A percentile compares a stretch with the other conserved stretches of the same genome.
Conservation (phyloP, 495 filamentous ascomycete species). For the Cryomyces antarcticus region DNA sequence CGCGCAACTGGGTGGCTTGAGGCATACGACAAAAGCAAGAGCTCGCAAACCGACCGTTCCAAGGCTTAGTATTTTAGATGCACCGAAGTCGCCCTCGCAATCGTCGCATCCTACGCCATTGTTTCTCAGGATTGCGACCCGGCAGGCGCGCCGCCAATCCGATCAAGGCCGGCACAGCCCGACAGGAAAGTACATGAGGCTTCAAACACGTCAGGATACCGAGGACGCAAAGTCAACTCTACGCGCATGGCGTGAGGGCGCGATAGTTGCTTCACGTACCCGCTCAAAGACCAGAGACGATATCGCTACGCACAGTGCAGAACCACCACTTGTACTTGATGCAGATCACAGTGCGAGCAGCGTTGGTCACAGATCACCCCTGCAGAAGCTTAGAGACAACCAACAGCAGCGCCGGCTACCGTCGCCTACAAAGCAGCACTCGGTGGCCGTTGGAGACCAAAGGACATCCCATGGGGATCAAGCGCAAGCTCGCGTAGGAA, state of each 20-base stretch:
- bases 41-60: constrained; percentile 23
- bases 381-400: neutral
- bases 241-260: constrained; percentile 56
- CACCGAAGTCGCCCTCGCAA: constrained; percentile 19
- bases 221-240: constrained; percentile 49
- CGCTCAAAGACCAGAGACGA: no score
- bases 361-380: constrained; percentile 14
- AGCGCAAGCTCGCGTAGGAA: no score
- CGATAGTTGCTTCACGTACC: constrained; percentile 17
- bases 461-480: no score
- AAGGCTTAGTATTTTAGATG: constrained; percentile 54
- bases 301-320: no score
- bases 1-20: constrained; percentile 6
- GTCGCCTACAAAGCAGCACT: neutral
- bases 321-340: no score
- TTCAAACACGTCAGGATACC: constrained; percentile 55
- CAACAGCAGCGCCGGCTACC: neutral
- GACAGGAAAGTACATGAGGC: constrained; percentile 47
- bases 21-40: constrained; percentile 13
- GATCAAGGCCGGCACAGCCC: constrained; percentile 56
- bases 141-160: constrained; percentile 37
- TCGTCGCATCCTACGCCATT: constrained; percentile 28
- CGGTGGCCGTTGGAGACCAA: no score
- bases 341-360: neutral
- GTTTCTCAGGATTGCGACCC: constrained; percentile 63